These are phyloP conservation scores for Trichoderma semiorbis DNA, from an alignment of 2,329 filamentous ascomycete species.

Conservation along the genomic window DNA sequence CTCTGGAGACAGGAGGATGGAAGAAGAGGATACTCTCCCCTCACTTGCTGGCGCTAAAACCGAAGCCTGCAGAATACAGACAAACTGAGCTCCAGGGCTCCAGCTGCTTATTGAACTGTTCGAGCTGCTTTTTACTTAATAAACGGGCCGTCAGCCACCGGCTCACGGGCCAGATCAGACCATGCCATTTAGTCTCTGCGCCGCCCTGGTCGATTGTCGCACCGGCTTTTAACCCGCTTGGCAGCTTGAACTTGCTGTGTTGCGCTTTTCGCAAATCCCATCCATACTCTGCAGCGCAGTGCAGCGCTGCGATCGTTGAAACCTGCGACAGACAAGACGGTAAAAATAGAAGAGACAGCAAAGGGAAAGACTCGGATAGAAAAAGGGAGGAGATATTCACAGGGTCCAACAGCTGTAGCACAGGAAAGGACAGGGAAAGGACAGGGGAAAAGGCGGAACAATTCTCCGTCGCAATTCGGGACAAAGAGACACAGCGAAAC, in stretches of 20 bases:
- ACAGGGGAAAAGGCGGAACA: neutral
- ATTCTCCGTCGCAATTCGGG: constrained; percentile 11
- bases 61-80: neutral
- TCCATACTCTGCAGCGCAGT: too few species aligned
- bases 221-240: neutral
- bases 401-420: neutral
- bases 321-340: neutral
- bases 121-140: neutral
- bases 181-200: constrained; percentile 8
- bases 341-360: neutral
- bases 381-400: neutral
- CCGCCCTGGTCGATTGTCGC: neutral
- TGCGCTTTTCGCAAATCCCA: too few species aligned
- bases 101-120: neutral
- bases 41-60: neutral
- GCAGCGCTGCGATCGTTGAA: too few species aligned
- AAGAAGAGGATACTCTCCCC: neutral
- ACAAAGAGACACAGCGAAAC: neutral
- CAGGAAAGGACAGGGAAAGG: neutral
- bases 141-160: constrained; percentile 13
- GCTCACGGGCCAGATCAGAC: constrained; percentile 14
- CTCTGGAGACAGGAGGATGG: neutral
- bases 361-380: neutral
- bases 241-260: neutral
- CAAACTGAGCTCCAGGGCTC: neutral